A percentile compares a stretch with the other conserved stretches of the same genome.
These are phyloP conservation scores for Mortierella sp. DNA, from an alignment of 371 early-diverging fungal genomes.

Conservation along the genomic window DNA sequence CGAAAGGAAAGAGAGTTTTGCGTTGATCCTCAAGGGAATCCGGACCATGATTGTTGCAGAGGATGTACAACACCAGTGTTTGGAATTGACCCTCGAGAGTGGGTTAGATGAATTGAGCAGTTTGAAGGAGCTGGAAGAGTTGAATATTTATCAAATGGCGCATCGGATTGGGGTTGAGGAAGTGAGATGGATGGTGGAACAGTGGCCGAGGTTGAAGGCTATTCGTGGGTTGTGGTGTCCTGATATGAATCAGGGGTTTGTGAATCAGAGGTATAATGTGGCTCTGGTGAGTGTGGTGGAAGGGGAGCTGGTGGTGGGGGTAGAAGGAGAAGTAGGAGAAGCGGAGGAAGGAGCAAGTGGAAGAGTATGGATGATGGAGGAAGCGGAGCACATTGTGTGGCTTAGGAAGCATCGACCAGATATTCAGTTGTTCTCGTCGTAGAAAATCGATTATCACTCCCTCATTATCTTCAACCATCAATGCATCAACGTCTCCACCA, in stretches of 20 bases:
- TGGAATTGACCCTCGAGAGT: slow-evolving; percentile 4
- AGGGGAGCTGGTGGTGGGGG: too few species aligned
- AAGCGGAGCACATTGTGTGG: not conserved
- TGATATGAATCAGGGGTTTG: not conserved
- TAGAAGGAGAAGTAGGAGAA: not conserved
- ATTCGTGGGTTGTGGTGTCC: not conserved
- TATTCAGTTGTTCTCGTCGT: not conserved
- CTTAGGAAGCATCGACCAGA: not conserved
- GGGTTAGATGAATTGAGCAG: not conserved
- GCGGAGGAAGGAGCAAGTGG: not conserved
- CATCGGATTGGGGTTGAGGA: slow-evolving; percentile 1
- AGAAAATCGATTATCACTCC: not conserved
- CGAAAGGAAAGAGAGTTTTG: not conserved
- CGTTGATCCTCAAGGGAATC: not conserved
- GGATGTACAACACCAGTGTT: not conserved
- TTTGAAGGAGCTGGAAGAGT: not conserved
- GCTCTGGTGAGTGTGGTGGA: too few species aligned
- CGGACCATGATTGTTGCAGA: not conserved
- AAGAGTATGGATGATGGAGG: not conserved
- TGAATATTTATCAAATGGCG: not conserved
- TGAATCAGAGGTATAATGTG: not conserved
- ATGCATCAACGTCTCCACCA: too few species aligned
- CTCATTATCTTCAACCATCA: not conserved
- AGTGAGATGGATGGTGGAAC: not conserved
- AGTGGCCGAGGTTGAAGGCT: not conserved